These are phyloP conservation scores for Venturiaceae sp. DNA, from an alignment of 2,329 filamentous ascomycete genomes.

Conservation along the genomic window DNA sequence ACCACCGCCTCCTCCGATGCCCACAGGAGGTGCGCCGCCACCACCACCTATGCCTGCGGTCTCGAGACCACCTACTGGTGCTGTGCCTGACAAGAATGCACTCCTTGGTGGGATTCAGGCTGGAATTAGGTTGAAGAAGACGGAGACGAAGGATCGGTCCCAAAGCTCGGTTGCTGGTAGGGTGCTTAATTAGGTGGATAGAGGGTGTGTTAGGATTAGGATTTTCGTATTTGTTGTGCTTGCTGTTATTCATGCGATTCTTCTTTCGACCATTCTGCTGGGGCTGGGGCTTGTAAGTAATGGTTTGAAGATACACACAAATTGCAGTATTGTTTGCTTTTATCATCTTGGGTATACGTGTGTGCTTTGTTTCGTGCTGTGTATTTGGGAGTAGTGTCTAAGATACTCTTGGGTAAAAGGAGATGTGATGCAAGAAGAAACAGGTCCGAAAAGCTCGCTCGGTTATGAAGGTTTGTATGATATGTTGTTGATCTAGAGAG, in stretches of 20 bases:
- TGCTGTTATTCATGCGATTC: neutral
- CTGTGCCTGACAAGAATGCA: slow-evolving; percentile 34
- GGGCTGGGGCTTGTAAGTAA: neutral
- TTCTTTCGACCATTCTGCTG: neutral
- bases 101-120: slow-evolving; percentile 76
- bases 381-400: too few relatives aligned
- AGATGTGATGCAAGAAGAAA: too few relatives aligned
- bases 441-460: too few relatives aligned
- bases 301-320: neutral
- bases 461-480: too few relatives aligned
- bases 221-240: neutral
- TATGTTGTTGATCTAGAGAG: too few relatives aligned
- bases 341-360: too few relatives aligned
- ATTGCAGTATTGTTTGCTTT: neutral
- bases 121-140: slow-evolving; percentile 75
- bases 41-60: slow-evolving; percentile 31
- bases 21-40: slow-evolving; percentile 19
- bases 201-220: neutral
- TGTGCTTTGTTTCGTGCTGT: too few relatives aligned
- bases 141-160: slow-evolving; percentile 82
- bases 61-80: slow-evolving; percentile 18
- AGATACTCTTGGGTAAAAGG: too few relatives aligned
- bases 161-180: slow-evolving; percentile 61
- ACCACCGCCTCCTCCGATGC: slow-evolving; percentile 37
- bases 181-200: slow-evolving; percentile 38